Evolutionary conservation across 2,329 filamentous ascomycete genomes (phyloP).

Genomic region (Aureobasidium sp.): DNA sequence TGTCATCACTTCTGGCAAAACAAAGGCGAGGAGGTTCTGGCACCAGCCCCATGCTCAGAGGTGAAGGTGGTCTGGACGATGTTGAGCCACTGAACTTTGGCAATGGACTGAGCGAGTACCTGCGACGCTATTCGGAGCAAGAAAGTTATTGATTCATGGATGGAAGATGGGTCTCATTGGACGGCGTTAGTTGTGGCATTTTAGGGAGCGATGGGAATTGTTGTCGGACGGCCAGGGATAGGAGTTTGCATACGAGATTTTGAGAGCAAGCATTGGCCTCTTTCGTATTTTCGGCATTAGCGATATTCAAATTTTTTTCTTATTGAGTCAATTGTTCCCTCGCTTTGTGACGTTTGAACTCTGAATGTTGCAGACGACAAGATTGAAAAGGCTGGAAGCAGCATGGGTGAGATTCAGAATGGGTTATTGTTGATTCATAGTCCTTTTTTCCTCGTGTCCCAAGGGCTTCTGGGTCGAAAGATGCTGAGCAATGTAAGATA

Average conservation of each 20-base stretch:
- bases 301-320: neutral
- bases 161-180: neutral
- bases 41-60: conserved; percentile 7
- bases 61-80: conserved; percentile 5
- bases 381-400: neutral
- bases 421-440: neutral
- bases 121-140: conserved; percentile 11
- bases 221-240: neutral
- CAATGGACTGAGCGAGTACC: conserved; percentile 10
- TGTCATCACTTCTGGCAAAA: conserved; percentile 18
- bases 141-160: conserved; percentile 10
- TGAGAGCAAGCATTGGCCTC: neutral
- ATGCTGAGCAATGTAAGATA: neutral
- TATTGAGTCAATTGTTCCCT: neutral
- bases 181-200: neutral
- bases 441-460: neutral
- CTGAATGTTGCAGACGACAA: neutral
- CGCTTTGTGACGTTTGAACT: neutral
- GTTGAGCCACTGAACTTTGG: conserved; percentile 6
- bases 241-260: neutral
- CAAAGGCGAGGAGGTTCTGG: conserved; percentile 14
- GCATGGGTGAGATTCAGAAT: neutral
- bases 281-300: conserved; percentile 5
- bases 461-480: neutral
- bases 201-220: neutral